phyloP scores from a whole-genome alignment of 352 stramenopile genomes.

The Globisporangium viniferum region DNA sequence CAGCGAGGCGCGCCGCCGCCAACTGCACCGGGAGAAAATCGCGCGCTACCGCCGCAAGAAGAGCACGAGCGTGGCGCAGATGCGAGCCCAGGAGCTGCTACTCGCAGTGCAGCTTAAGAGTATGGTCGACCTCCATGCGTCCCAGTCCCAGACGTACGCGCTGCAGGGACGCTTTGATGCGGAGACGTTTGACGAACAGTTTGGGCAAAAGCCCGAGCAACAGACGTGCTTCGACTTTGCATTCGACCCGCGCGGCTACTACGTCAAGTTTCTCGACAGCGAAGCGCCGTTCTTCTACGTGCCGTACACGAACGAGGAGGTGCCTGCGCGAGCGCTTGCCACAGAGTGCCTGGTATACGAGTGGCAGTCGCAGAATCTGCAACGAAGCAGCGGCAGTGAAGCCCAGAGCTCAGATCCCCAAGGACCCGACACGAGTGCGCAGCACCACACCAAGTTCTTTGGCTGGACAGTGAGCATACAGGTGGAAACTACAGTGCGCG shows the following conservation, averaged over 20 bases:
- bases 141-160: not conserved
- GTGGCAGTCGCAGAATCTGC: not conserved
- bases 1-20: not conserved
- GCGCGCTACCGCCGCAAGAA: not conserved
- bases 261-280: not conserved
- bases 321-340: not conserved
- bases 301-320: not conserved
- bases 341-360: not conserved
- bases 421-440: not conserved
- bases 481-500: not conserved
- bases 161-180: not conserved
- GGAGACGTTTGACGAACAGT: not conserved
- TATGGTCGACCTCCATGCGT: not conserved
- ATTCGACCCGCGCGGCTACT: not conserved
- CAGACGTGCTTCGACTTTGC: not conserved
- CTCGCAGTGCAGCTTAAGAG: not conserved
- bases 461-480: not conserved
- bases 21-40: not conserved
- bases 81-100: not conserved
- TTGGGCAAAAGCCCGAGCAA: not conserved
- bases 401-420: not conserved
- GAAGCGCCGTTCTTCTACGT: not conserved
- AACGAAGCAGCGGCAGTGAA: not conserved
- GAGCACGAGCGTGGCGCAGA: not conserved
- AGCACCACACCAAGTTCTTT: not conserved